Conservation (phyloP, 768 basidiomycete species). For the Kwoniella botswanensis region DNA sequence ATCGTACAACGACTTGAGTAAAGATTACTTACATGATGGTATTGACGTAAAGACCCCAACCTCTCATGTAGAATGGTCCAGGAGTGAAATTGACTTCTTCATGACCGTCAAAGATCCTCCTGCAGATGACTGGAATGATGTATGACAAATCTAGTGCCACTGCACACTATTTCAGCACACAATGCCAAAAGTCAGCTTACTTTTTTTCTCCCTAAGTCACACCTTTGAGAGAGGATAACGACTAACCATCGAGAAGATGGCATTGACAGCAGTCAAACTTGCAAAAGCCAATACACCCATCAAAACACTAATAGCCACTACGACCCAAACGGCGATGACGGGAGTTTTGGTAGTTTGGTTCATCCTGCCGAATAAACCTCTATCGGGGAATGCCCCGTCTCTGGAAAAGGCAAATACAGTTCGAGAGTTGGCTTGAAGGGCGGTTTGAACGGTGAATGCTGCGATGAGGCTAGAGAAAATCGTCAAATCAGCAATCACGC, state of each 20-base stretch:
- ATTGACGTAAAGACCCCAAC: slow-evolving; percentile 42
- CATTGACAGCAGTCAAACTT: slow-evolving; percentile 74
- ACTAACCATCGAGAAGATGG: slow-evolving; percentile 79
- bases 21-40: slow-evolving; percentile 37
- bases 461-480: slow-evolving; percentile 70
- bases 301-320: slow-evolving; percentile 70
- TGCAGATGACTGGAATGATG: slow-evolving; percentile 77
- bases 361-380: slow-evolving; percentile 75
- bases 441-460: slow-evolving; percentile 77
- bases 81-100: slow-evolving; percentile 83
- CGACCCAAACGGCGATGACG: slow-evolving; percentile 75
- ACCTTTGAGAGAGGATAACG: not conserved
- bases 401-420: slow-evolving; percentile 76
- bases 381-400: slow-evolving; percentile 71
- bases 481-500: not conserved
- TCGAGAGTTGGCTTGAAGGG: slow-evolving; percentile 80
- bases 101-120: slow-evolving; percentile 71
- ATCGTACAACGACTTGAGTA: no score
- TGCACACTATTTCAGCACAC: slow-evolving; percentile 25
- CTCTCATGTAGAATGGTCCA: slow-evolving; percentile 84
- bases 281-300: slow-evolving; percentile 72
- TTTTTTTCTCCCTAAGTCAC: not conserved
- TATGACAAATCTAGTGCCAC: slow-evolving; percentile 69
- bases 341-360: slow-evolving; percentile 72
- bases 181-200: not conserved